Evolutionary conservation across 2,329 filamentous ascomycete genomes (phyloP).

Genomic region (Cryphonectria radicalis): DNA sequence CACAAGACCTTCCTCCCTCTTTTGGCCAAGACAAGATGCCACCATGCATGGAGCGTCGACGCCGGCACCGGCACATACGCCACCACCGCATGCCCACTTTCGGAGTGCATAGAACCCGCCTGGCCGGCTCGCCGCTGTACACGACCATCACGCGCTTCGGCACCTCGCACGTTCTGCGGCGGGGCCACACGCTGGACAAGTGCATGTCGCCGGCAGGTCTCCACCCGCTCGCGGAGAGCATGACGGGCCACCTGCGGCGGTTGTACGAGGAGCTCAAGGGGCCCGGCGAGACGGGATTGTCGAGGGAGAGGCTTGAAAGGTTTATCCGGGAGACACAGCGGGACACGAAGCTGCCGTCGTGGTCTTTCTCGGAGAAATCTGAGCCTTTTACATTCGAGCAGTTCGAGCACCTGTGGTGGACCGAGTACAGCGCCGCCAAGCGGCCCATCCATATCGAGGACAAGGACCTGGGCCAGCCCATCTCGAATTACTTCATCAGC

Average conservation of each 20-base stretch:
- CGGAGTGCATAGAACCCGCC: constrained; percentile 8
- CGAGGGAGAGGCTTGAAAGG: constrained; percentile 6
- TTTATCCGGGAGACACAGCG: constrained; percentile 20
- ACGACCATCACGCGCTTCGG: constrained; percentile 9
- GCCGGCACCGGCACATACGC: constrained; percentile 20
- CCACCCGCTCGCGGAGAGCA: constrained; percentile 3
- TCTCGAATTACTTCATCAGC: constrained; percentile 91
- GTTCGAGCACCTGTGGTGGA: constrained; percentile 55
- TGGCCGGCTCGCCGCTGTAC: constrained; percentile 14
- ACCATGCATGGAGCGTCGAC: not conserved
- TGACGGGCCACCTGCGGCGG: constrained; percentile 16
- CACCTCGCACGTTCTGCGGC: not conserved
- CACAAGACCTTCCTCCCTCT: not conserved
- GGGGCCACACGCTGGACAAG: constrained; percentile 13
- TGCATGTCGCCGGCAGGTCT: constrained; percentile 9
- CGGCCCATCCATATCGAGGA: constrained; percentile 45
- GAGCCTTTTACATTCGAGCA: constrained; percentile 50
- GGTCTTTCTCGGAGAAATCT: constrained; percentile 37
- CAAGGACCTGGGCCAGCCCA: constrained; percentile 66
- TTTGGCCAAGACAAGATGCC: not conserved
- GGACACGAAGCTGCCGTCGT: not conserved
- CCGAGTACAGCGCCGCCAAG: constrained; percentile 47
- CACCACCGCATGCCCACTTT: constrained; percentile 23
- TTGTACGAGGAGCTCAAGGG: constrained; percentile 24
- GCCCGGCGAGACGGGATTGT: constrained; percentile 11